Evolutionary conservation across 768 basidiomycete species (phyloP), one percentile per base, ranked within the genome.

Genomic region (Leccinellum rugosiceps): DNA sequence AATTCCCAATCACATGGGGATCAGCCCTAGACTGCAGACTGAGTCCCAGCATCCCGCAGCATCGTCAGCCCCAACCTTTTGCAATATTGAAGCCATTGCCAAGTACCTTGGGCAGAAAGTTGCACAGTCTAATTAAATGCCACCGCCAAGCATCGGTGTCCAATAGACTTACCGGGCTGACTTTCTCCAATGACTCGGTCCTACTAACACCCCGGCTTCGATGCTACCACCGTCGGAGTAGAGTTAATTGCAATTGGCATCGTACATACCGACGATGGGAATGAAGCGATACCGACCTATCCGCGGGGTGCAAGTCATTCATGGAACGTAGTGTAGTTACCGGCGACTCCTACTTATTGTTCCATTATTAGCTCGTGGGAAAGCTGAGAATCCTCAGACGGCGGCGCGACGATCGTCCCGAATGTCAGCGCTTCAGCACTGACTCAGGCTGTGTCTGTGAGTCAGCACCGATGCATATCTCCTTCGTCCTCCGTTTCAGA

Each of bases 141-240:
- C 41, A 19, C 41, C 9, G n/a, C 15, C 17, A 6, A 28, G 6
- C n/a, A 23, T 15, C 67, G 67, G 67, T 32, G 28, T 62, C 21
- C 38, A 53, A 15, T 9, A 34, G 43, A 21, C 19, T 61, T 2
- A 35, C 67, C 67, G 41, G 67, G 23, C 28, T 68, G 67, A 69
- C 56, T 21, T 19, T 5, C 5, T 19, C 41, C 41, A 11, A 13
- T 19, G 19, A 19, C 19, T 43, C 41, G 6, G 28, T 28, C 28
- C 28, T 28, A 28, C 28, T 28, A 28, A 28, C 28, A 28, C 6
- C 28, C 28, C 6, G 28, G 28, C 6, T 28, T 6, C 3, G 6
- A 28, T 28, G 28, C 28, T 28, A 28, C 28, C 28, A 28, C 6
- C 28, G 28, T 28, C 28, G 28, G 28, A 6, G 28, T 28, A 28